Percentiles rank a stretch among this genome's conserved stretches.
phyloP scores from a whole-genome alignment of 495 filamentous ascomycete species.

The Podospora pseudopauciseta region DNA sequence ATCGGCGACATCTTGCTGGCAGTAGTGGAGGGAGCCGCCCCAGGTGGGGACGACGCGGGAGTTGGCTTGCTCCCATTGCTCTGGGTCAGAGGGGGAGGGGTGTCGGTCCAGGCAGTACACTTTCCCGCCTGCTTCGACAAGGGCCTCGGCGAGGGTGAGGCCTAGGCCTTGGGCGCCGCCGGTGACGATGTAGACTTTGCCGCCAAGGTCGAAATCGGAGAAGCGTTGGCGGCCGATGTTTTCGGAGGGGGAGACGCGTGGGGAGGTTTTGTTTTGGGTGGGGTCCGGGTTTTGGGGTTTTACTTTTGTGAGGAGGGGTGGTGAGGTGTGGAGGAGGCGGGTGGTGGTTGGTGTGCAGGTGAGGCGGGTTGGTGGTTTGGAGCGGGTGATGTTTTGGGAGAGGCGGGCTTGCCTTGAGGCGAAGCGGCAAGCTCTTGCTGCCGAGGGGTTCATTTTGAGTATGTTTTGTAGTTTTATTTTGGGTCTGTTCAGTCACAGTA shows the following conservation, averaged over 20 bases:
- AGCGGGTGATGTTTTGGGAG: background rate
- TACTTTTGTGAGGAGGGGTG: background rate
- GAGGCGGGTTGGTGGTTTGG: background rate
- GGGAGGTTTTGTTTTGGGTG: background rate
- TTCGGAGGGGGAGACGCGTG: slow-evolving; percentile 1
- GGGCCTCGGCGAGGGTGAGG: slow-evolving; percentile 61
- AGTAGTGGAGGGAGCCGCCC: slow-evolving; percentile 58
- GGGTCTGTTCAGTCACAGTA: background rate
- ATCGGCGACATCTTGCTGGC: slow-evolving; percentile 62
- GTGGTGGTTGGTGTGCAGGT: background rate
- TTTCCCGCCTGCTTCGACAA: slow-evolving; percentile 68
- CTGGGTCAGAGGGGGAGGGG: slow-evolving; percentile 36
- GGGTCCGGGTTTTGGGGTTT: slow-evolving; percentile 7
- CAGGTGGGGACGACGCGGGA: slow-evolving; percentile 45
- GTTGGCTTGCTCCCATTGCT: slow-evolving; percentile 50
- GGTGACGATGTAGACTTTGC: slow-evolving; percentile 58
- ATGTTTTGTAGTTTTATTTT: background rate
- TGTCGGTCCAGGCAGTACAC: slow-evolving; percentile 64
- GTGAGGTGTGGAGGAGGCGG: slow-evolving; percentile 5
- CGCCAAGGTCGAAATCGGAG: slow-evolving; percentile 51
- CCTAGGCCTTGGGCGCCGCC: slow-evolving; percentile 63
- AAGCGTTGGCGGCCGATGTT: slow-evolving; percentile 30
- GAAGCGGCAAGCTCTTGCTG: background rate
- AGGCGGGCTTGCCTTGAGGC: slow-evolving; percentile 1
- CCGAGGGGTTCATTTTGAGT: background rate